Evolutionary conservation across 208 protist species (phyloP), one percentile per base, ranked within the genome.

Genomic region (Trypanosoma cruzi): DNA sequence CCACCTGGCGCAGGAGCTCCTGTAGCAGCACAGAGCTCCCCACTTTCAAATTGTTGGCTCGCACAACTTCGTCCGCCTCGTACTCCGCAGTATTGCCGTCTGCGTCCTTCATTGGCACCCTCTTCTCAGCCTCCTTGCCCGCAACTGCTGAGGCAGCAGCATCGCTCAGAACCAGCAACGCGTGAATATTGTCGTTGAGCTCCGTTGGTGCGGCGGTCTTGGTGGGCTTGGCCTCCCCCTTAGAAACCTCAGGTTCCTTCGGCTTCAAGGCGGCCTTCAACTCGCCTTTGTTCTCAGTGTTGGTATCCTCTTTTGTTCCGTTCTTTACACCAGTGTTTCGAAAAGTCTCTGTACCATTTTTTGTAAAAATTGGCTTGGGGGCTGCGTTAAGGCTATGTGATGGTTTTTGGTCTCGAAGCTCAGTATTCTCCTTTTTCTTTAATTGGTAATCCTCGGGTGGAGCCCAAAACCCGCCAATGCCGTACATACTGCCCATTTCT

Each of bases 1-100:
- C 58, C 29, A 86, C 58, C 70, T 90, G 81, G 36, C 82, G 74
- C 20, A 86, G 48, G 40, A 79, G 71, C 28, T 76, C 72, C 0
- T 70, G 29, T 42, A 91, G 50, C 32, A 74, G 48, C 48, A 44
- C 54, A 34, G 78, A 80, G 36, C 74, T 73, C 46, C 64, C 73
- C 59, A 22, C 76, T 18, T 26, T 37, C 37, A 22, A 2, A 26
- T 29, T 80, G 56, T 14, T 54, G 58, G 31, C 29, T 5, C 44
- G 31, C 34, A 71, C 5, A 14, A 63, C 56, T 65, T 77, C 60
- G 77, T 56, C 68, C n/a, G 67, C 68, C 49, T 73, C 57, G 68
- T 67, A 86, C 28, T 66, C 64, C 8, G 84, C 61, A 44, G 78
- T 77, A 59, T 86, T 80, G 20, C 68, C 62, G 36, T 86, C 71